A percentile compares a stretch with the other conserved stretches of the same genome.
Evolutionary conservation across 2,329 filamentous ascomycete genomes (phyloP).

Genomic region (Fusarium sp.): DNA sequence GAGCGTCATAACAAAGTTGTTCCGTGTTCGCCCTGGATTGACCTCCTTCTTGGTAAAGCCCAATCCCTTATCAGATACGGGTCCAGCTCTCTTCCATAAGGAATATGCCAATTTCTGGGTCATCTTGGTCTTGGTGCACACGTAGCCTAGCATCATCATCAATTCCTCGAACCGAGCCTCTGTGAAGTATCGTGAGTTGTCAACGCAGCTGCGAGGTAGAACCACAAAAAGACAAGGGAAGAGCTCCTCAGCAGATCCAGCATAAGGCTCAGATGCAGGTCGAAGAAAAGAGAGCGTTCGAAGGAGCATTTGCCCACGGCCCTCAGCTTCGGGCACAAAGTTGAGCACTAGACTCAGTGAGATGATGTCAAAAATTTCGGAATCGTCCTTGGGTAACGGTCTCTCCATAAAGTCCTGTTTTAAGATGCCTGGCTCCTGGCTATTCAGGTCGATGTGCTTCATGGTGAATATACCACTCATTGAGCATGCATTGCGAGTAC

Average conservation of each 20-base stretch:
- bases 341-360: conserved; percentile 94
- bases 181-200: conserved; percentile 90
- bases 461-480: conserved; percentile 76
- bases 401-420: conserved; percentile 96
- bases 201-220: conserved; percentile 85
- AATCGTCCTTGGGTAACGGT: conserved; percentile 71
- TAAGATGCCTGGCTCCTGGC: conserved; percentile 81
- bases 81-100: conserved; percentile 72
- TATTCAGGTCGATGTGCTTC: conserved; percentile 89
- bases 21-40: conserved; percentile 78
- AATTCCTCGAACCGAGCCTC: conserved; percentile 75
- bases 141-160: conserved; percentile 82
- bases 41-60: conserved; percentile 74
- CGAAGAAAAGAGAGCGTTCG: conserved; percentile 78
- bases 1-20: conserved; percentile 90
- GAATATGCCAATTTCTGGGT: conserved; percentile 90
- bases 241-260: conserved; percentile 44
- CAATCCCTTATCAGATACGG: conserved; percentile 19
- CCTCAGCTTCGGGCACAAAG: conserved; percentile 82
- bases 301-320: conserved; percentile 85
- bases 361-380: conserved; percentile 84
- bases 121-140: conserved; percentile 71
- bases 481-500: conserved; percentile 85
- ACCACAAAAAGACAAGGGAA: conserved; percentile 88
- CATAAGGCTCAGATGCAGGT: conserved; percentile 19